Percentiles rank a stretch among this genome's conserved stretches.
Evolutionary conservation across 257 asterid genomes (phyloP).

Genomic region (Rehmannia glutinosa): DNA sequence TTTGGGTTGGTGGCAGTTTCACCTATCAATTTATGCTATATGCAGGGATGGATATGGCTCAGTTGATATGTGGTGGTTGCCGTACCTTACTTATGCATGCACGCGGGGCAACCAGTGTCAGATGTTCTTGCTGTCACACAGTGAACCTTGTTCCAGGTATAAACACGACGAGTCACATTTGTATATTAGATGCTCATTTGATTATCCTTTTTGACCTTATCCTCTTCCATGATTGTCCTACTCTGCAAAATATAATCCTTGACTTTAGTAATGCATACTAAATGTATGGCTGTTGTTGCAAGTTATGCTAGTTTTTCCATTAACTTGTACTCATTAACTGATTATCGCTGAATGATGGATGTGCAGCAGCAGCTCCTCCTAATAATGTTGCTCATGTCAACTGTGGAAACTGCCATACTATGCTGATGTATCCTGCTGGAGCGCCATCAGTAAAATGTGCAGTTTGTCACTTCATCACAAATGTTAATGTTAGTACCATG

Average conservation of each 20-base stretch:
- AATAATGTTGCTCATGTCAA: constrained; percentile 73
- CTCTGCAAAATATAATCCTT: too few relatives aligned
- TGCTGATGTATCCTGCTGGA: constrained; percentile 95
- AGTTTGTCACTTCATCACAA: constrained; percentile 78
- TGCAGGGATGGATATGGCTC: constrained; percentile 92
- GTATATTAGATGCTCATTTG: neutral
- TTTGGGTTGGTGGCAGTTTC: neutral
- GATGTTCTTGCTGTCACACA: constrained; percentile 93
- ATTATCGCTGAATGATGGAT: constrained; percentile 21
- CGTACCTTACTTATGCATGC: constrained; percentile 85
- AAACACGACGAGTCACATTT: constrained; percentile 5
- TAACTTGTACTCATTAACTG: constrained; percentile 5
- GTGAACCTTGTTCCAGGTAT: constrained; percentile 94
- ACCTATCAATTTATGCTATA: neutral
- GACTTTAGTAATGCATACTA: too few relatives aligned
- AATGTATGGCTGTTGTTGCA: too few relatives aligned
- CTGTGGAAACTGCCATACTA: constrained; percentile 90
- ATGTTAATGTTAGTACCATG: constrained; percentile 57
- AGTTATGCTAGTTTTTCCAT: neutral
- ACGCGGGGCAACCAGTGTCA: constrained; percentile 86
- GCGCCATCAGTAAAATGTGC: constrained; percentile 99
- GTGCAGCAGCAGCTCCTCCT: constrained; percentile 32
- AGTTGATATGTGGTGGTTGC: constrained; percentile 93
- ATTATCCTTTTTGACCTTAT: too few relatives aligned
- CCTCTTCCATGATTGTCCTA: too few relatives aligned